Conservation (phyloP, 495 filamentous ascomycete species). For the Lasiosphaeris hirsuta region DNA sequence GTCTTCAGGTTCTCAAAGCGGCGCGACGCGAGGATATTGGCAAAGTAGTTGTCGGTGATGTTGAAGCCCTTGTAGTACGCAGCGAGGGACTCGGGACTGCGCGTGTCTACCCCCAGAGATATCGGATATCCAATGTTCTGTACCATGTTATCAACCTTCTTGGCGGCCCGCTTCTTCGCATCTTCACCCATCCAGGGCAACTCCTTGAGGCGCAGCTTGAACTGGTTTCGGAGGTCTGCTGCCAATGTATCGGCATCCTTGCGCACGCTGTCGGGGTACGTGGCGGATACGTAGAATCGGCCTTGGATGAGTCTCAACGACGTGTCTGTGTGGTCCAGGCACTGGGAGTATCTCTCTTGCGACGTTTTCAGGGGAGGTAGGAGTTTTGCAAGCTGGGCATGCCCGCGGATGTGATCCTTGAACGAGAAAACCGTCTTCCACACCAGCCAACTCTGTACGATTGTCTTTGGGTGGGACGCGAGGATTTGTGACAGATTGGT, state of each 20-base stretch:
- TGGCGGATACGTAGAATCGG: neutral
- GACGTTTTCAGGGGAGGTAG: neutral
- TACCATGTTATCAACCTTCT: constrained; percentile 68
- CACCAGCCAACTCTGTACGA: neutral
- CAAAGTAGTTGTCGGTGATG: constrained; percentile 56
- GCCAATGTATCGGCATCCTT: constrained; percentile 64
- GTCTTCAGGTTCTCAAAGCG: constrained; percentile 39
- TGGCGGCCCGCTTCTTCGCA: constrained; percentile 57
- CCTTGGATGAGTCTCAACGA: neutral
- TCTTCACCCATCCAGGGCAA: constrained; percentile 68
- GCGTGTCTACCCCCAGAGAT: constrained; percentile 48
- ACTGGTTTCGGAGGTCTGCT: constrained; percentile 62
- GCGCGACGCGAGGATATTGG: constrained; percentile 51
- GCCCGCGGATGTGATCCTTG: neutral
- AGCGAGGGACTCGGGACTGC: constrained; percentile 54
- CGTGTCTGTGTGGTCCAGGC: neutral
- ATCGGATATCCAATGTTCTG: constrained; percentile 71
- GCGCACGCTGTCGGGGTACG: constrained; percentile 54
- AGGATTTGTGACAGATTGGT: neutral
- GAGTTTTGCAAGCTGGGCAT: neutral
- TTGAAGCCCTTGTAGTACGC: constrained; percentile 57
- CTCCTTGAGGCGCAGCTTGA: constrained; percentile 34
- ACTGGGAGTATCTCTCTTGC: too few species aligned
- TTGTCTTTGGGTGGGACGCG: neutral
- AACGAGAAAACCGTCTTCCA: neutral